Conservation (phyloP, 768 basidiomycete species). For the Tricholoma terreum region DNA sequence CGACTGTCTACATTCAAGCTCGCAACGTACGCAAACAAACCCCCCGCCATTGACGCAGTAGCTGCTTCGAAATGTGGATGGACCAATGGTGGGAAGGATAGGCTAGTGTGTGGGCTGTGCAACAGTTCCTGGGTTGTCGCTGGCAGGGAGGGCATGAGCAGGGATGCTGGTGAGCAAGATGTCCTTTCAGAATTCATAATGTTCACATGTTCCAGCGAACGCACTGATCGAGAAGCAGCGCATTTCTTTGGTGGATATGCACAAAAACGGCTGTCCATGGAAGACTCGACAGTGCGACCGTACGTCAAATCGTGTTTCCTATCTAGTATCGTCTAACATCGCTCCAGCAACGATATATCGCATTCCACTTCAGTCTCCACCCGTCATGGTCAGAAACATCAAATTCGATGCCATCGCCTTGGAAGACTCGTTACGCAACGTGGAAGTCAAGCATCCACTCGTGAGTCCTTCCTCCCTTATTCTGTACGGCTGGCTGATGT, state of each 20-base stretch:
- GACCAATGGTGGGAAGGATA: conserved; percentile 80
- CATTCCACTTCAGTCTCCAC: conserved; percentile 66
- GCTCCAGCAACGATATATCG: conserved; percentile 64
- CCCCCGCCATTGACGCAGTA: conserved; percentile 68
- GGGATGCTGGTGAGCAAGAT: conserved; percentile 65
- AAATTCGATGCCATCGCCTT: conserved; percentile 52
- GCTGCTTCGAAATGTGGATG: conserved; percentile 82
- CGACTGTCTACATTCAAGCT: conserved; percentile 78
- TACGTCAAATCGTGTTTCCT: conserved; percentile 31
- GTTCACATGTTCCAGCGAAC: conserved; percentile 44
- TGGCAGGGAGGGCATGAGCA: conserved; percentile 65
- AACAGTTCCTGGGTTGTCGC: conserved; percentile 71
- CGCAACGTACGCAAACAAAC: conserved; percentile 78
- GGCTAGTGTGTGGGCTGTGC: conserved; percentile 72
- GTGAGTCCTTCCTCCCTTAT: conserved; percentile 37
- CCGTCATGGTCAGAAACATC: conserved; percentile 58
- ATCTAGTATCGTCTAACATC: not conserved
- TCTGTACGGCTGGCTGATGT: not conserved
- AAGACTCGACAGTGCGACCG: conserved; percentile 76
- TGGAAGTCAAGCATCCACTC: conserved; percentile 70
- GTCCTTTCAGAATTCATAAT: not conserved
- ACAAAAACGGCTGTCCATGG: conserved; percentile 86
- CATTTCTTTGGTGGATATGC: conserved; percentile 58
- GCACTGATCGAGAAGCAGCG: conserved; percentile 74
- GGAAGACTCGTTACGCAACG: conserved; percentile 47